Evolutionary conservation across 73 alveolate genomes (phyloP), one percentile per base, ranked within the genome.

Genomic region (Paramecium biaurelia): DNA sequence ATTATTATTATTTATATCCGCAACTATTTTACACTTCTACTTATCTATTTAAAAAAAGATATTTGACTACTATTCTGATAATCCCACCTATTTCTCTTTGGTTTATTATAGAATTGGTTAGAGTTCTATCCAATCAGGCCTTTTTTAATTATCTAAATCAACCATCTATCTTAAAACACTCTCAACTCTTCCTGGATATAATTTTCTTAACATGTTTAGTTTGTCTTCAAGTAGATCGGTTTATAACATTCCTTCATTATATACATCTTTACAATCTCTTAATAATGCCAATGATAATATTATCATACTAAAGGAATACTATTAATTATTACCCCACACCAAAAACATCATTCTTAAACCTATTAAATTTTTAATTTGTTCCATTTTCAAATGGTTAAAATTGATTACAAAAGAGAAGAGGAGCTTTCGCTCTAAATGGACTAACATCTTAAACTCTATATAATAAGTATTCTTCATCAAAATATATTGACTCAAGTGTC

Each of bases 351-450:
- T 28, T 0, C 20, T 70, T 70, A 34, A 70, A 70, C 4, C 30
- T 8, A 70, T 70, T 70, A 18, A 0, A 5, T 26, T 38, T 70
- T 34, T 7, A 15, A 70, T 20, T 34, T 7, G 20, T 32, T 26
- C 26, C 26, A 28, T 18, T 70, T 32, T 28, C 59, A 18, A 32
- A 15, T 26, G 85, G n/a, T 34, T 28, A 26, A 32, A 28, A 70
- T 38, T 70, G 7, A 70, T 70, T 70, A 26, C 5, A 30, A 28
- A 70, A 70, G 0, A 70, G 4, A 70, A 28, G 85, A 0, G 85
- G 85, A 8, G 85, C 85, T 70, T 38, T 70, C 28, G 85, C 85
- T 70, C 85, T 70, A 70, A 70, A 70, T 9, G 85, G 85, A 70
- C 85, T 70, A 26, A 70, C 47, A 70, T 70, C 85, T 30, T 70